Conservation (phyloP, 2,329 filamentous ascomycete genomes). For the Bretziella fagacearum region DNA sequence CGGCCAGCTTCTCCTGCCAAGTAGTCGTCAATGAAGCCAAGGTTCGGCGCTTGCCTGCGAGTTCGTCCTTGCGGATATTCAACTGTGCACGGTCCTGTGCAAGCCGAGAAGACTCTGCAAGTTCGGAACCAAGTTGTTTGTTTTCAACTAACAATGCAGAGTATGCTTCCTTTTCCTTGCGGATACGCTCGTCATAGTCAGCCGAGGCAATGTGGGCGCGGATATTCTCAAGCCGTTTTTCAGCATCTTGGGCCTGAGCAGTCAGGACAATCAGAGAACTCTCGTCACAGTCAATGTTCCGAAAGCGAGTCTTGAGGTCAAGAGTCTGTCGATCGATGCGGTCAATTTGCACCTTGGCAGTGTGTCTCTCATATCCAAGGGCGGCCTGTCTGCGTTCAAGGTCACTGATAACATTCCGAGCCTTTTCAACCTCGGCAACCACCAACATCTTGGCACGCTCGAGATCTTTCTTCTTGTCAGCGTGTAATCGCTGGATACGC, state of each 20-base stretch:
- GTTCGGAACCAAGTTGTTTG: conserved; percentile 57
- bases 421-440: conserved; percentile 53
- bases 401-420: conserved; percentile 53
- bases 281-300: conserved; percentile 69
- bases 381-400: conserved; percentile 59
- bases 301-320: conserved; percentile 48
- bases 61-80: conserved; percentile 65
- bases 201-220: conserved; percentile 46
- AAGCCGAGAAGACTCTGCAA: conserved; percentile 64
- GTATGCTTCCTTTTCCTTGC: conserved; percentile 46
- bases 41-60: conserved; percentile 54
- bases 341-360: conserved; percentile 53
- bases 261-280: conserved; percentile 65
- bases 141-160: conserved; percentile 54
- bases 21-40: conserved; percentile 62
- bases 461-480: conserved; percentile 63
- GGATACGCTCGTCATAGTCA: conserved; percentile 55
- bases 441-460: conserved; percentile 60
- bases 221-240: conserved; percentile 41
- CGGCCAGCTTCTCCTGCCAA: conserved; percentile 52
- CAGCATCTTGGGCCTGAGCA: conserved; percentile 52
- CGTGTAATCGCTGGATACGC: conserved; percentile 54
- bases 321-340: conserved; percentile 55
- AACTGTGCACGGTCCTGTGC: conserved; percentile 72
- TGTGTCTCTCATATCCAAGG: conserved; percentile 56